Evolutionary conservation across 148 eudicot species (phyloP).

Genomic region (Camellia japonica): DNA sequence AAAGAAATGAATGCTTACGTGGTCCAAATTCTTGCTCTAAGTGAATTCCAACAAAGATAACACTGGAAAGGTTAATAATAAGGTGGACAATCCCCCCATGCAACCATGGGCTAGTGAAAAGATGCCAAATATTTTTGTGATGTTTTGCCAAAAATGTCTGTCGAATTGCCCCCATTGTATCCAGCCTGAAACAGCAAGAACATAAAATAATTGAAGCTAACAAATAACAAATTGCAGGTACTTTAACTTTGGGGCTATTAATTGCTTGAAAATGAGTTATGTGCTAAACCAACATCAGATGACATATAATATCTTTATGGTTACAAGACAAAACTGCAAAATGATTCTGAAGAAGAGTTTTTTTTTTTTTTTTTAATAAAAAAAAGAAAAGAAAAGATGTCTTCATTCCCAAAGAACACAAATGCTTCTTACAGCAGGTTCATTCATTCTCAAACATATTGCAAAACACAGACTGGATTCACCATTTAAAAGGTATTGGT

Average conservation of each 20-base stretch:
- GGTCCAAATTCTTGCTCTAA: slow-evolving; percentile 82
- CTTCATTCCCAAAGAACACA: not conserved
- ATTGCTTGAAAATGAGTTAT: not conserved
- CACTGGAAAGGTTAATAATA: slow-evolving; percentile 48
- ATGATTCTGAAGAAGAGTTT: not conserved
- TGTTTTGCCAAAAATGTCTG: slow-evolving; percentile 28
- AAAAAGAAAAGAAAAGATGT: too few relatives aligned
- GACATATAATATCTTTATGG: not conserved
- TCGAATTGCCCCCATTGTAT: slow-evolving; percentile 63
- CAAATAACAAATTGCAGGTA: not conserved
- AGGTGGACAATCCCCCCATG: slow-evolving; percentile 79
- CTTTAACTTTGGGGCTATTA: not conserved
- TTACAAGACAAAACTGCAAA: not conserved
- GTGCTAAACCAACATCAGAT: not conserved
- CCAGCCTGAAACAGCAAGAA: slow-evolving; percentile 46
- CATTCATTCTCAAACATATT: not conserved
- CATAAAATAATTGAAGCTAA: not conserved
- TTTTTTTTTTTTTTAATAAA: not conserved
- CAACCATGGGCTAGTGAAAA: slow-evolving; percentile 53
- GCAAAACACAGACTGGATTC: too few relatives aligned
- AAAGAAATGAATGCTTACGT: slow-evolving; percentile 30
- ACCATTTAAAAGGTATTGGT: not conserved
- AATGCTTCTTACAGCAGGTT: not conserved
- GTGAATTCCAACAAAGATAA: slow-evolving; percentile 65
- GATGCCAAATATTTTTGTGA: slow-evolving; percentile 47